Base-by-base conservation (phyloP, 2,329 filamentous ascomycete species). In the Chrysosporium keratinophilum region DNA sequence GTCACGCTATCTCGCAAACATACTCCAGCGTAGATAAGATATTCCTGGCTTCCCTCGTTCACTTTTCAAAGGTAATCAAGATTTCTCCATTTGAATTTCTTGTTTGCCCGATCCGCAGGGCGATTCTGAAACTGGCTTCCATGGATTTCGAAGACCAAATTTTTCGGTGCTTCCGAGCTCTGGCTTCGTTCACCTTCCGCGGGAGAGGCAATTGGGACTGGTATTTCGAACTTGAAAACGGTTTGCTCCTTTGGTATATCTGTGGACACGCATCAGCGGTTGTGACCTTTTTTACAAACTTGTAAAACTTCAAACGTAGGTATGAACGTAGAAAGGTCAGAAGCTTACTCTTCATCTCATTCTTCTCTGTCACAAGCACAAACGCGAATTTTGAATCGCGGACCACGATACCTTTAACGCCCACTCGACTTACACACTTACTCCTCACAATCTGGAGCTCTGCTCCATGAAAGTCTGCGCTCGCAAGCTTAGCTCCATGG, bases 401-500 rank as follows among this genome's bases (percentile, higher is more conserved):
- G 40, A 96, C 82, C 56, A 97, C 86, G 61, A 97, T 91, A 14
- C 93, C 93, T 62, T 76, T 80, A 52, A 91, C 71, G 0, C 93
- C 91, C 0, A 98, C 90, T 14, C 91, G 77, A 52, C 86, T 83
- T 14, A 85, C 80, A 67, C 90, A 96, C 31, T 80, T 73, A 67
- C 89, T 93, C 61, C 90, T 74, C 53, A 91, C 85, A 19, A 97
- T 88, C 71, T 89, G 82, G 17, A 96, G 68, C 61, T 82, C 74
- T 14, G 91, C 90, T 1, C 93, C 93, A 67, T 97, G 90, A 63
- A 89, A 91, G 70, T 98, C 93, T 1, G 90, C 91, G 54, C 84
- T 88, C 43, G 81, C 83, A 34, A 98, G 73, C 68, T 93, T 86
- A 50, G 65, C 67, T 17, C 74, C 74, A 58, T 71, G 69, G 41